Evolutionary conservation across 2,329 filamentous ascomycete species (phyloP).

Genomic region (Xylariaceae sp.): DNA sequence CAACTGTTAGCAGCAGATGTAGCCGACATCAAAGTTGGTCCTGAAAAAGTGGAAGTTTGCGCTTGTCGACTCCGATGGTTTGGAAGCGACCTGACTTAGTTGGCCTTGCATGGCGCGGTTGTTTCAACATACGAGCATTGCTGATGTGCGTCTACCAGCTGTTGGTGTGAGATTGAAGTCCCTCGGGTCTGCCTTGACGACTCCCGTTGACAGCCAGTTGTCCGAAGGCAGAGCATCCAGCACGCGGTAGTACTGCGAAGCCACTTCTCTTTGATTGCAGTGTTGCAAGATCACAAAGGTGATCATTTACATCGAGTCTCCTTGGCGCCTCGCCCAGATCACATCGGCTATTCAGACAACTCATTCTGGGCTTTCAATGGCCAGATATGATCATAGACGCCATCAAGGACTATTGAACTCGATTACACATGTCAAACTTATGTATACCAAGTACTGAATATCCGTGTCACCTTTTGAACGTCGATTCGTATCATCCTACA

Average conservation of each 20-base stretch:
- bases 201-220: neutral
- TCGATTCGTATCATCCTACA: neutral
- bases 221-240: neutral
- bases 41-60: constrained; percentile 1
- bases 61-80: neutral
- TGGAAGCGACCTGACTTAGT: neutral
- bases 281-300: neutral
- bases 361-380: neutral
- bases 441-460: neutral
- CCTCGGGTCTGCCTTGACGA: neutral
- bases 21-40: neutral
- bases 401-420: neutral
- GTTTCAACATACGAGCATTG: neutral
- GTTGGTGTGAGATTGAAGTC: neutral
- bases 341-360: neutral
- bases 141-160: neutral
- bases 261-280: too few species aligned
- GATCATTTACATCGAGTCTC: neutral
- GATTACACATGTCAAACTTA: neutral
- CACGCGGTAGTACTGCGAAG: neutral
- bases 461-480: neutral
- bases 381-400: neutral
- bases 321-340: neutral
- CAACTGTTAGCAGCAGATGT: neutral
- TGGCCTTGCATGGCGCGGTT: too few species aligned